Evolutionary conservation across 208 protist species (phyloP), one percentile per base, ranked within the genome.

Genomic region (Leptomonas pyrrhocoris): DNA sequence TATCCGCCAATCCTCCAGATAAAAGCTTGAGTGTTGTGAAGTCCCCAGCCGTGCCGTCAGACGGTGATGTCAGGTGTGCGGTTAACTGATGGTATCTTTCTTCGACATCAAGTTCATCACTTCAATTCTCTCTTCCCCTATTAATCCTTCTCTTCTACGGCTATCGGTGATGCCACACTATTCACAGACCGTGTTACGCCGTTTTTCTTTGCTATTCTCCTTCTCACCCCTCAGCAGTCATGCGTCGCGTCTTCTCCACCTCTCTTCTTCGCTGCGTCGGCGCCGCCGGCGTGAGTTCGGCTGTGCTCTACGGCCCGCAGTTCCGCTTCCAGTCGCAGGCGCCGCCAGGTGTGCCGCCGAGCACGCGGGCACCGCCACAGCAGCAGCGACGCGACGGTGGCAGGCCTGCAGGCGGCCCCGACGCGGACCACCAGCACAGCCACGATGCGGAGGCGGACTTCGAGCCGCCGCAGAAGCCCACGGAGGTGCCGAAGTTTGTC

Each of bases 401-500:
- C 18, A 7, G 7, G 6, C 4, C 57, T 11, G 34, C 12, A 4
- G 67, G 36, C n/a, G 46, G 21, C 13, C 67, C n/a, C n/a, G n/a
- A 34, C 31, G 65, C 4, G 6, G 58, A 36, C n/a, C 45, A 68
- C 54, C 30, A 63, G 4, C 51, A 63, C 66, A 62, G 27, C 53
- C 56, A 49, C 31, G 54, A 34, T 9, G 55, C 40, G 13, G 72
- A 74, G 34, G 56, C 63, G 31, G 81, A 83, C 45, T 87, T 92
- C 34, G 68, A 80, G 68, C 83, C 86, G 30, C 86, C 86, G 31
- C 59, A 81, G 78, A 89, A 89, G 81, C 86, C 86, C 55, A 73
- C 75, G 21, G 83, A 92, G 74, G 64, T 78, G 27, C 86, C 89
- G 31, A 89, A 92, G 77, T 86, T 87, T 70, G 63, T 91, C 30